Evolutionary conservation across 2,329 filamentous ascomycete species (phyloP).

Genomic region (Fusarium marasasianum): DNA sequence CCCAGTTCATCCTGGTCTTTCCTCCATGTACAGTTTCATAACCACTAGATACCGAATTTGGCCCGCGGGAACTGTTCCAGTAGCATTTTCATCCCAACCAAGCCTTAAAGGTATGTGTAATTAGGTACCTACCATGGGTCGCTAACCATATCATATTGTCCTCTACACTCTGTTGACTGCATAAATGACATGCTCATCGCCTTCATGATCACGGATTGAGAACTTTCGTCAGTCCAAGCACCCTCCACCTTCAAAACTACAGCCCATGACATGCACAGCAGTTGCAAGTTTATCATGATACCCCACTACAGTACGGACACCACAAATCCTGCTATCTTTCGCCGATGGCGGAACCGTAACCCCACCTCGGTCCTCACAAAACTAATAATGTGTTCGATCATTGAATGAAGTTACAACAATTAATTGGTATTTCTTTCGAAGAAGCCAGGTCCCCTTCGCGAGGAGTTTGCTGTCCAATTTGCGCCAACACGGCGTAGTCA

Average conservation of each 20-base stretch:
- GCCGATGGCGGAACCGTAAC: slow-evolving; percentile 32
- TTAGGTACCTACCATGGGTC: neutral
- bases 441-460: too few relatives aligned
- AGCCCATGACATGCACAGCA: neutral
- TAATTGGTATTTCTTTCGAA: neutral
- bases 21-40: neutral
- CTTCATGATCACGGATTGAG: neutral
- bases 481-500: neutral
- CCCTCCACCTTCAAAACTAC: neutral
- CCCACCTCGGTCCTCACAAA: slow-evolving; percentile 15
- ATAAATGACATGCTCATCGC: neutral
- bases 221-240: neutral
- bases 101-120: neutral
- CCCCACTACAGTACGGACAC: slow-evolving; percentile 19
- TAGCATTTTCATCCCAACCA: neutral
- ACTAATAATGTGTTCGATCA: neutral
- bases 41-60: neutral
- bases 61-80: neutral
- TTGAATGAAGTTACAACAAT: neutral
- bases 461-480: neutral
- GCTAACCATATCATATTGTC: neutral
- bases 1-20: neutral
- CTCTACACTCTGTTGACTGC: neutral
- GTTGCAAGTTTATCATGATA: neutral
- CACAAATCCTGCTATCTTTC: neutral